Conservation (phyloP, 2,329 filamentous ascomycete species). For the Alternaria hordeiaustralica region DNA sequence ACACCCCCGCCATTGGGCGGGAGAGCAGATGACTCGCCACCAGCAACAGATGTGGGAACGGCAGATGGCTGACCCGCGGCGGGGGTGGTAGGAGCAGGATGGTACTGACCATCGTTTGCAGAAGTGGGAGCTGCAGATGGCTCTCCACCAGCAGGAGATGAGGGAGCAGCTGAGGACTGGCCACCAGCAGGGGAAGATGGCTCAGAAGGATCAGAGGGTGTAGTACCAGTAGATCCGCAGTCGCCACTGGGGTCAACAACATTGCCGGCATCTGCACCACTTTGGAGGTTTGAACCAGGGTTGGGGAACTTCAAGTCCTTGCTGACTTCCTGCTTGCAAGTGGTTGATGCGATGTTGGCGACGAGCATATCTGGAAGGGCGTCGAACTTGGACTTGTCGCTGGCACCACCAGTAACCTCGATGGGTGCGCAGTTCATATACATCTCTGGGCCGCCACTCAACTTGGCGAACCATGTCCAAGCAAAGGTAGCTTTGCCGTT, state of each 20-base stretch:
- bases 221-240: conserved; percentile 17
- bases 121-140: conserved; percentile 19
- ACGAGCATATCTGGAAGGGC: conserved; percentile 75
- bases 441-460: no score
- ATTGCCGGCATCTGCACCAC: no score
- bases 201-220: conserved; percentile 22
- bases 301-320: conserved; percentile 61
- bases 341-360: conserved; percentile 29
- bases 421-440: conserved; percentile 88
- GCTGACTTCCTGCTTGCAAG: no score
- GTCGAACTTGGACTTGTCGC: conserved; percentile 62
- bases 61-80: conserved; percentile 2
- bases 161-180: conserved; percentile 12
- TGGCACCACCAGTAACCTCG: conserved; percentile 63
- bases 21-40: conserved; percentile 10
- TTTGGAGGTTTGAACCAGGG: conserved; percentile 60
- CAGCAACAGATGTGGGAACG: conserved; percentile 4
- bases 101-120: conserved; percentile 11
- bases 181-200: conserved; percentile 16
- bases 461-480: conserved; percentile 74
- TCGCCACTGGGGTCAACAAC: no score
- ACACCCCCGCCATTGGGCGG: conserved; percentile 37
- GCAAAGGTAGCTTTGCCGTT: conserved; percentile 80
- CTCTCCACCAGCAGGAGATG: conserved; percentile 16
- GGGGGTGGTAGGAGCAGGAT: conserved; percentile 3